Evolutionary conservation across 1,284 basidiomycete genomes (phyloP).

Genomic region (Malassezia sympodialis): DNA sequence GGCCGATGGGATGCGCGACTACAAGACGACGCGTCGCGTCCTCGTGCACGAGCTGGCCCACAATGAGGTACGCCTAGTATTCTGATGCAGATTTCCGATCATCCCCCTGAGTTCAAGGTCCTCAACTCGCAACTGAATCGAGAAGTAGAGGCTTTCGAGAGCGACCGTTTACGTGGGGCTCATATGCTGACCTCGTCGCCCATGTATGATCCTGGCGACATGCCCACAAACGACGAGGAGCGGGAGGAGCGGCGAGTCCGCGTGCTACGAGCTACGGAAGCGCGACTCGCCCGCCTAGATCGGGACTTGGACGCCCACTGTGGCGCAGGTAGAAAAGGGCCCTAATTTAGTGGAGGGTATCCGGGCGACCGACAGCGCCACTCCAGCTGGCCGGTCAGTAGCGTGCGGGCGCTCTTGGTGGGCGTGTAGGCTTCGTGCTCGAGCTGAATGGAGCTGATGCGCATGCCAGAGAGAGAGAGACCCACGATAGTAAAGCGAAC

Average conservation of each 20-base stretch:
- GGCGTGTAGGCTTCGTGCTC: constrained; percentile 53
- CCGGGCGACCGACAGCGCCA: constrained; percentile 15
- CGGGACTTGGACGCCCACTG: constrained; percentile 7
- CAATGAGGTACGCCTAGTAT: constrained; percentile 19
- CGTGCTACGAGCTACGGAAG: constrained; percentile 8
- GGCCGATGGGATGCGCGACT: constrained; percentile 35
- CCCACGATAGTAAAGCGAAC: constrained; percentile 64
- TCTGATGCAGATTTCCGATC: constrained; percentile 22
- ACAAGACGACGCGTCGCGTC: constrained; percentile 34
- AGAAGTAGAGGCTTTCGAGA: constrained; percentile 33
- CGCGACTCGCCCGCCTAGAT: constrained; percentile 10
- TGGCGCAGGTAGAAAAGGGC: not conserved
- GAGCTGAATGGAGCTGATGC: constrained; percentile 75
- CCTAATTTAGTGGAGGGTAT: not conserved
- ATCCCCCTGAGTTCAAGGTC: constrained; percentile 40
- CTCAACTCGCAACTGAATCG: constrained; percentile 39
- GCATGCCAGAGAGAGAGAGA: constrained; percentile 66
- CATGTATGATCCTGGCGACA: constrained; percentile 3
- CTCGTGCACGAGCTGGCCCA: constrained; percentile 42
- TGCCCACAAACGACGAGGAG: not conserved
- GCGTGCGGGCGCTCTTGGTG: constrained; percentile 58
- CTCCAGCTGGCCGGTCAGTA: constrained; percentile 38
- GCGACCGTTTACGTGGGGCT: not conserved
- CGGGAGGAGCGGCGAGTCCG: constrained; percentile 12
- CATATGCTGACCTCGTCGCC: not conserved